These are phyloP conservation scores for Chaetomium globosum DNA, from an alignment of 2,329 filamentous ascomycete genomes.

Conservation along the genomic window DNA sequence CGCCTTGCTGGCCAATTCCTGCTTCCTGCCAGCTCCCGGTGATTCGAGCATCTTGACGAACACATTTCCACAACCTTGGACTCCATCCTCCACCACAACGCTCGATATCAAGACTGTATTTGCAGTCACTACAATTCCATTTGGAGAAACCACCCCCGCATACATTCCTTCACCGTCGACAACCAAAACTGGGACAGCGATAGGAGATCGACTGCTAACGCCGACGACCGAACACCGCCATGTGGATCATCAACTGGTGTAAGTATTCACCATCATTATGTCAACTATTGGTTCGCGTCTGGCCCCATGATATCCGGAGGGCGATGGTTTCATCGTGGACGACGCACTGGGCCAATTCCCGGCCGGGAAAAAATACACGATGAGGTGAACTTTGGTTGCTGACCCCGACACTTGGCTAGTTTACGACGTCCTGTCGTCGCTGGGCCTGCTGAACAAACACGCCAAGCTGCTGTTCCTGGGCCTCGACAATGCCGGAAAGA, in stretches of 20 bases:
- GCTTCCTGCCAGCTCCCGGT: constrained; percentile 30
- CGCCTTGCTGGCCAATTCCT: constrained; percentile 33
- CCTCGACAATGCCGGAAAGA: constrained; percentile 93
- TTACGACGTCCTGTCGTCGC: constrained; percentile 84
- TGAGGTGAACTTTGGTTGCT: constrained; percentile 37
- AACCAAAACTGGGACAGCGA: background rate
- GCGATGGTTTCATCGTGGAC: background rate
- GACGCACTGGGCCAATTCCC: background rate
- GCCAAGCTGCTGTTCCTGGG: constrained; percentile 93
- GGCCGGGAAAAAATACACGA: background rate
- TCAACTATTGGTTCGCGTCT: constrained; percentile 1
- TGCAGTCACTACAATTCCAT: background rate
- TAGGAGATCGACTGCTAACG: constrained; percentile 9
- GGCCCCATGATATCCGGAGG: background rate
- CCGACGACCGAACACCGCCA: constrained; percentile 48
- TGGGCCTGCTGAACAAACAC: constrained; percentile 92
- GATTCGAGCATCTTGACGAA: constrained; percentile 24
- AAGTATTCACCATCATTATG: constrained; percentile 48
- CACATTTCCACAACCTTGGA: constrained; percentile 11
- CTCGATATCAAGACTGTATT: background rate
- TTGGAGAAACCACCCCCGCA: background rate
- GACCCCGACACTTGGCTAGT: constrained; percentile 53
- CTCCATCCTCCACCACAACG: constrained; percentile 9
- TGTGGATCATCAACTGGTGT: constrained; percentile 99
- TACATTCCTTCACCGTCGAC: background rate